phyloP scores from a whole-genome alignment of 2,329 filamentous ascomycete genomes.

The Diaporthe sp. region DNA sequence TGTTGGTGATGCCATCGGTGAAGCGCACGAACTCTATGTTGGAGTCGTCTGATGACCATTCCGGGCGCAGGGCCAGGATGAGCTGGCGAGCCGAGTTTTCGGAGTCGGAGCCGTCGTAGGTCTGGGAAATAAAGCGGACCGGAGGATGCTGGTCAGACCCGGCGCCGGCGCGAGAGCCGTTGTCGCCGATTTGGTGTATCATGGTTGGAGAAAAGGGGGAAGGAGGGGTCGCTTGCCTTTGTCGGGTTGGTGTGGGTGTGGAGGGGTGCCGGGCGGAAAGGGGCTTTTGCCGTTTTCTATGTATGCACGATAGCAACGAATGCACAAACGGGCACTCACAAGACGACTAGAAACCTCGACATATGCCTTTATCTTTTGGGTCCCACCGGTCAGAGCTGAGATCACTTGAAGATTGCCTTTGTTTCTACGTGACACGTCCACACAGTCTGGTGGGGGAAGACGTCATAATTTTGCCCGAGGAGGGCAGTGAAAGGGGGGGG shows the following conservation, averaged over 20 bases:
- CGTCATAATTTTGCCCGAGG: slow-evolving; percentile 19
- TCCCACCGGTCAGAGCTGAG: slow-evolving; percentile 16
- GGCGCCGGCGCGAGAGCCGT: slow-evolving; percentile 51
- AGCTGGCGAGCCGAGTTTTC: slow-evolving; percentile 84
- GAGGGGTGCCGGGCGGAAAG: slow-evolving; percentile 11
- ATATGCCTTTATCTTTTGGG: slow-evolving; percentile 5
- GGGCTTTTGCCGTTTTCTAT: slow-evolving; percentile 1
- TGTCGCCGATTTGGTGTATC: slow-evolving; percentile 28
- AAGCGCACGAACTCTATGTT: slow-evolving; percentile 89
- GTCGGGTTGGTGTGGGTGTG: slow-evolving; percentile 20
- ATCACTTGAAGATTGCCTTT: slow-evolving; percentile 1
- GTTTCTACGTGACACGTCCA: slow-evolving; percentile 28
- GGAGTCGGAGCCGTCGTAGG: slow-evolving; percentile 81
- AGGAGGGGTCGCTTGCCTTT: slow-evolving; percentile 34
- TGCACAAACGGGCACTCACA: slow-evolving; percentile 15
- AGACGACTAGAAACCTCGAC: slow-evolving; percentile 7
- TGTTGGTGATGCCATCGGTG: slow-evolving; percentile 99
- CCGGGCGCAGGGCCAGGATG: slow-evolving; percentile 82
- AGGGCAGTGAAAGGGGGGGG: slow-evolving; percentile 14
- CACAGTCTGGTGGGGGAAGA: slow-evolving; percentile 23
- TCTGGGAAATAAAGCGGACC: slow-evolving; percentile 78
- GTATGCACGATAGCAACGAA: background rate
- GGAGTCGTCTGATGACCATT: slow-evolving; percentile 76
- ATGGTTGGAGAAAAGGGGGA: slow-evolving; percentile 20
- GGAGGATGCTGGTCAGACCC: slow-evolving; percentile 49